These are phyloP conservation scores for Pichia pseudocactophila DNA, from an alignment of 805 yeast species.

Conservation along the genomic window DNA sequence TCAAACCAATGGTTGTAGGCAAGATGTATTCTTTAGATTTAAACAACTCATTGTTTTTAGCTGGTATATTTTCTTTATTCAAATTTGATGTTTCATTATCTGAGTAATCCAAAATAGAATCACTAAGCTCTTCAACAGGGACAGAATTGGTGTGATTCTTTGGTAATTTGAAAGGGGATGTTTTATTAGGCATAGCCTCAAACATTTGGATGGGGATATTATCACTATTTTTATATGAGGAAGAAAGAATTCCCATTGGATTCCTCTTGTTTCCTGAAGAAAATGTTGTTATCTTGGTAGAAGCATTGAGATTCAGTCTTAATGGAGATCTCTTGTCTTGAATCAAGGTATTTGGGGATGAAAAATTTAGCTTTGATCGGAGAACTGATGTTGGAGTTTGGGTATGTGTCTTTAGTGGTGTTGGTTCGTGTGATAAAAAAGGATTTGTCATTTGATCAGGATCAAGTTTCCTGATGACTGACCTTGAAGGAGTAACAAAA, in stretches of 20 bases:
- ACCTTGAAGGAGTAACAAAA: conserved; percentile 10
- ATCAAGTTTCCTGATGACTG: conserved; percentile 16
- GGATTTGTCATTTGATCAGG: conserved; percentile 20
- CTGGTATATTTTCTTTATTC: background rate
- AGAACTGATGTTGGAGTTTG: conserved; percentile 3
- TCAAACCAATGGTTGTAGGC: background rate
- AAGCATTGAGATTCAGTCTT: conserved; percentile 4
- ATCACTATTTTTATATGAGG: background rate
- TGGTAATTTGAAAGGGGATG: conserved; percentile 10
- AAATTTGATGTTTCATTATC: conserved; percentile 7
- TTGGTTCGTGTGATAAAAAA: conserved; percentile 13
- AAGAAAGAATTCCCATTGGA: conserved; percentile 2
- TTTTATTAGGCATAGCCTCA: conserved; percentile 3
- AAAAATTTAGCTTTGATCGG: conserved; percentile 2
- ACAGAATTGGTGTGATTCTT: background rate
- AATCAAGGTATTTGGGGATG: background rate
- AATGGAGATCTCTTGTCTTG: conserved; percentile 5
- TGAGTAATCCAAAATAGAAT: conserved; percentile 17
- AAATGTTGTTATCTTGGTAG: conserved; percentile 1
- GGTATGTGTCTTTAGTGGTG: conserved; percentile 8
- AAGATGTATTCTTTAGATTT: background rate
- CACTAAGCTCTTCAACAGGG: conserved; percentile 22
- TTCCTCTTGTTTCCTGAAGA: background rate
- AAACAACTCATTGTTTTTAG: background rate
- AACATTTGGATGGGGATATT: background rate